Evolutionary conservation across 2,329 filamentous ascomycete genomes (phyloP), one percentile per base, ranked within the genome.

Genomic region (Beauveria medogensis): DNA sequence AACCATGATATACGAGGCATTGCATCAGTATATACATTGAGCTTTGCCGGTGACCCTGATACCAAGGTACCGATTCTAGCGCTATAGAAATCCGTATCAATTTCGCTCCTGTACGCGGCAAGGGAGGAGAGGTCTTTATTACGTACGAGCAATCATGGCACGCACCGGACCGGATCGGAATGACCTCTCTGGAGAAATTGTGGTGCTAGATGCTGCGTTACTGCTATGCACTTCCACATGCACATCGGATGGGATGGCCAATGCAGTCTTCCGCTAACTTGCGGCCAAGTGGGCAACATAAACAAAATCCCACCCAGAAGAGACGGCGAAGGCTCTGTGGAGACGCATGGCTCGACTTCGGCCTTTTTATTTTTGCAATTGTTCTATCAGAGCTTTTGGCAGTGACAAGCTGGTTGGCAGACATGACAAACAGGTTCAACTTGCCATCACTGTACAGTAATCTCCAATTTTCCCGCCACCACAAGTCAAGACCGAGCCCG

Each of bases 311-410:
- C 55, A 51, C 18, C 58, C 12, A 37, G 34, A 37, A 37, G 34
- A 37, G 12, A 14, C 34, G 34, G 12, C 34, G 34, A 37, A 37
- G 20, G 20, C 44, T 14, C 34, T 51, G 59, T 61, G 59, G 59
- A 51, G 59, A 40, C 26, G n/a, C 46, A 61, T 51, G 59, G 59
- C 59, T 61, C 24, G 59, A 61, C 59, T 61, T 61, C 59, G 59
- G 59, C 52, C 59, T 61, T 61, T 61, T 52, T 61, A 55, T 55
- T 51, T 55, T 51, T 46, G 51, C 50, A 37, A 5, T 37, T 34
- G 50, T 47, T 43, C 18, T 18, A 30, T 51, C 30, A 50, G 9
- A 22, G 26, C 16, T 18, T 40, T 34, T 40, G 30, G n/a, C 24
- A 8, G 34, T 14, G 34, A 14, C 34, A 0, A 37, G 34, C 34